Percentiles rank a stretch among this genome's conserved stretches.
Evolutionary conservation across 106 monocot species (phyloP).

Genomic region (Dendrobium chrysotoxum): DNA sequence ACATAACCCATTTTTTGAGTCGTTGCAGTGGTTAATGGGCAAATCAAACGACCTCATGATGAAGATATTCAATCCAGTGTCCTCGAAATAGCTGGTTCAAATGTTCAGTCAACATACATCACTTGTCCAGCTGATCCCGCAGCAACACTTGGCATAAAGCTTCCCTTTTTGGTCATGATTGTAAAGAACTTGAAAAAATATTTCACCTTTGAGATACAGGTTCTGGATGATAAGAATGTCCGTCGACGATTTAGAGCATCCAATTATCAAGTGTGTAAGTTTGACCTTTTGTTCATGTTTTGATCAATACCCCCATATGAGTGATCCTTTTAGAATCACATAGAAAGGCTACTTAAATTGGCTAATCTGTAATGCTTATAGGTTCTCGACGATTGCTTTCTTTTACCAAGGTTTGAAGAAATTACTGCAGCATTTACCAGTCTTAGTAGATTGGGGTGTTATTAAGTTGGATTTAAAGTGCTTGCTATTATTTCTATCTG

Average conservation of each 20-base stretch:
- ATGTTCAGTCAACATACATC: slow-evolving; percentile 90
- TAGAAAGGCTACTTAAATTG: not conserved
- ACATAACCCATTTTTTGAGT: slow-evolving; percentile 1
- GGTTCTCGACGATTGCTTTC: not conserved
- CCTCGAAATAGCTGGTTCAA: slow-evolving; percentile 88
- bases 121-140: slow-evolving; percentile 94
- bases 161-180: slow-evolving; percentile 83
- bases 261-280: slow-evolving; percentile 88
- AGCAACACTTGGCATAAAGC: slow-evolving; percentile 97
- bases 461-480: not conserved
- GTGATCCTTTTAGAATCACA: not conserved
- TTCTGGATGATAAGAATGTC: slow-evolving; percentile 98
- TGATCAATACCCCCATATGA: not conserved
- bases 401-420: not conserved
- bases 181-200: slow-evolving; percentile 96
- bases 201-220: slow-evolving; percentile 97
- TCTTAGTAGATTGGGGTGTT: not conserved
- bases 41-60: slow-evolving; percentile 84
- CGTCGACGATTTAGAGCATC: slow-evolving; percentile 89
- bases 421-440: not conserved
- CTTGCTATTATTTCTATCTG: not conserved
- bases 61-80: slow-evolving; percentile 98
- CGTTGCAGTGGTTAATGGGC: slow-evolving; percentile 78
- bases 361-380: not conserved
- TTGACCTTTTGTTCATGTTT: slow-evolving; percentile 9